A percentile compares a stretch with the other conserved stretches of the same genome.
phyloP scores from a whole-genome alignment of 495 filamentous ascomycete species.

The Glarea lozoyensis region DNA sequence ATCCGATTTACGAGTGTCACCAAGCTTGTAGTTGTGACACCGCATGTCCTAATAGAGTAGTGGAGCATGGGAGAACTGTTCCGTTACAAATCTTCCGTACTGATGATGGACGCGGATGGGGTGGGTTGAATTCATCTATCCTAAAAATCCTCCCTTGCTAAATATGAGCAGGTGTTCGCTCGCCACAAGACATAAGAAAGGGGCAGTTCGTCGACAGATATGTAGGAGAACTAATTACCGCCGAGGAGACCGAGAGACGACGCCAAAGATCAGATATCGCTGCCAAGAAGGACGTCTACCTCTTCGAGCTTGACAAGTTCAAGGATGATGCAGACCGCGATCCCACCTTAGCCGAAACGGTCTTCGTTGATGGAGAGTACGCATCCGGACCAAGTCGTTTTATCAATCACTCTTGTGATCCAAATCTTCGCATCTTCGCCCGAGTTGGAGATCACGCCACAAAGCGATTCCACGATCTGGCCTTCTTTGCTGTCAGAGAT shows the following conservation, averaged over 20 bases:
- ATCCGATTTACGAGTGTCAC: constrained; percentile 84
- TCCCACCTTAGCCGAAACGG: constrained; percentile 23
- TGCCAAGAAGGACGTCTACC: constrained; percentile 54
- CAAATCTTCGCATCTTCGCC: constrained; percentile 73
- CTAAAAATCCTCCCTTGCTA: constrained; percentile 7
- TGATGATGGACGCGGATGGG: constrained; percentile 61
- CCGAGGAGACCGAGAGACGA: constrained; percentile 55
- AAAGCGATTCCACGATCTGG: constrained; percentile 70
- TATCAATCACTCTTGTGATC: constrained; percentile 65
- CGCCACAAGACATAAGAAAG: constrained; percentile 52
- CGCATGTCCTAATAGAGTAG: constrained; percentile 70
- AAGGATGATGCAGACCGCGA: neutral
- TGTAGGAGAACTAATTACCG: constrained; percentile 78
- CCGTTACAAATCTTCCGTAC: constrained; percentile 80
- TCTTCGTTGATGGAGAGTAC: constrained; percentile 45
- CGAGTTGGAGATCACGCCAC: constrained; percentile 74
- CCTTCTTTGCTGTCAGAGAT: constrained; percentile 68
- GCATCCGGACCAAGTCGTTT: constrained; percentile 55
- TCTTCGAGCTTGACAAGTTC: constrained; percentile 82
- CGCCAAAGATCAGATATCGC: constrained; percentile 39
- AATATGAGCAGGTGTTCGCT: constrained; percentile 50
- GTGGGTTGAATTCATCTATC: constrained; percentile 30
- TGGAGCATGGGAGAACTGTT: constrained; percentile 68
- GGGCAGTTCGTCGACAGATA: constrained; percentile 89
- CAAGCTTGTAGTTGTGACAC: constrained; percentile 54